Conservation (phyloP, 352 stramenopile genomes). For the Pilasporangium apinafurcum region DNA sequence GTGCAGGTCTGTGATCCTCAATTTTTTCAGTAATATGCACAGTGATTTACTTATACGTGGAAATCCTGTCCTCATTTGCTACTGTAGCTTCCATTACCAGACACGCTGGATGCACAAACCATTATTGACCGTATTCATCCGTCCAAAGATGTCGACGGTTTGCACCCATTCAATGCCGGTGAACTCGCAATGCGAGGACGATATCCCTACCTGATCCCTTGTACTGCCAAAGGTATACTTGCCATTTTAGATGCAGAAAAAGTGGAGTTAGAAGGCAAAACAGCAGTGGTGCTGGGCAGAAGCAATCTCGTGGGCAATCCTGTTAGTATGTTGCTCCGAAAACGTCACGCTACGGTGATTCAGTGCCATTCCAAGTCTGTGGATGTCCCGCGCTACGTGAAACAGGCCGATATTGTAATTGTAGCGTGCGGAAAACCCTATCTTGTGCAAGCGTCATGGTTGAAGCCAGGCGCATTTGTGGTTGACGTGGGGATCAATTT, state of each 20-base stretch:
- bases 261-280: conserved; percentile 91
- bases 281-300: conserved; percentile 95
- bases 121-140: conserved; percentile 93
- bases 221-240: conserved; percentile 97
- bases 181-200: conserved; percentile 83
- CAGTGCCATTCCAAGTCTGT: conserved; percentile 95
- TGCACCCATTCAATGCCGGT: conserved; percentile 97
- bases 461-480: conserved; percentile 96
- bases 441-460: conserved; percentile 93
- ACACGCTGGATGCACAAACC: conserved; percentile 88
- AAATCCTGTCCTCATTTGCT: no score
- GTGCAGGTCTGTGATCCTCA: conserved; percentile 56
- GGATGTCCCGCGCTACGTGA: conserved; percentile 85
- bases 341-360: conserved; percentile 96
- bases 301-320: conserved; percentile 98
- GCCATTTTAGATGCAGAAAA: conserved; percentile 89
- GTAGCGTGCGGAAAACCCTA: conserved; percentile 94
- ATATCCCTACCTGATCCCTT: conserved; percentile 90
- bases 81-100: conserved; percentile 88
- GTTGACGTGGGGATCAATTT: conserved; percentile 99
- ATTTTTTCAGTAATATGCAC: neutral
- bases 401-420: conserved; percentile 95
- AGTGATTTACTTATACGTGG: no score
- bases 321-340: conserved; percentile 93
- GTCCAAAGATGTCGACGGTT: conserved; percentile 98